A percentile compares a stretch with the other conserved stretches of the same genome.
Evolutionary conservation across 352 stramenopile genomes (phyloP).

Genomic region (Aphanomyces invadans): DNA sequence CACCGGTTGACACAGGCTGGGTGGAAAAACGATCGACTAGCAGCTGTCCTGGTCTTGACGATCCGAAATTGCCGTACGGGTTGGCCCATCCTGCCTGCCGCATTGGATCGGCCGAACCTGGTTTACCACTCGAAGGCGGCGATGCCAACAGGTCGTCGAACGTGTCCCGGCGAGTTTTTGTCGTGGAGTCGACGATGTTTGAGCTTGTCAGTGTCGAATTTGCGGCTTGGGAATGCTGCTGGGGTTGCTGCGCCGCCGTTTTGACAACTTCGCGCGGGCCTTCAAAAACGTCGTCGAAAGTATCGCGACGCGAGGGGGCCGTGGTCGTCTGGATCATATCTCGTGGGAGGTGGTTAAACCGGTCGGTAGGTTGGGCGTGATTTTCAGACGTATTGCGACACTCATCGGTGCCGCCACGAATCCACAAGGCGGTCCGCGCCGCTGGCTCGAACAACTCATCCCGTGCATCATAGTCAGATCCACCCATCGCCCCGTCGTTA

Average conservation of each 20-base stretch:
- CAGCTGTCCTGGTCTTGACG: no score
- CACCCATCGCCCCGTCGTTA: no score
- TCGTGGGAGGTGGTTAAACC: neutral
- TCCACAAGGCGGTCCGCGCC: neutral
- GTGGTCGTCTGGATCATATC: neutral
- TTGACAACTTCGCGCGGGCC: neutral
- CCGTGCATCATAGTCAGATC: neutral
- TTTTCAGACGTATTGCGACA: neutral
- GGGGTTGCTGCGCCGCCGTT: neutral
- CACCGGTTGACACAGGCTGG: no score
- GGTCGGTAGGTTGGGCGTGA: neutral
- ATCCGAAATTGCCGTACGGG: neutral
- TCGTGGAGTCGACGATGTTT: no score
- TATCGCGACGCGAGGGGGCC: neutral
- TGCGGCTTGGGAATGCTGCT: neutral
- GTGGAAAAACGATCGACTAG: neutral
- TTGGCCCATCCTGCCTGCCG: no score
- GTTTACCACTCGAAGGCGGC: neutral
- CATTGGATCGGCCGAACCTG: no score
- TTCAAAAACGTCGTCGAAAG: slow-evolving; percentile 18
- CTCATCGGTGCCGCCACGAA: neutral
- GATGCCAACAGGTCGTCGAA: no score
- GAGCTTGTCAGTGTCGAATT: no score
- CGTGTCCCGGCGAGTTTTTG: no score
- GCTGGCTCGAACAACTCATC: neutral